Conservation (phyloP, 495 filamentous ascomycete species). For the Penicillium paradoxum region DNA sequence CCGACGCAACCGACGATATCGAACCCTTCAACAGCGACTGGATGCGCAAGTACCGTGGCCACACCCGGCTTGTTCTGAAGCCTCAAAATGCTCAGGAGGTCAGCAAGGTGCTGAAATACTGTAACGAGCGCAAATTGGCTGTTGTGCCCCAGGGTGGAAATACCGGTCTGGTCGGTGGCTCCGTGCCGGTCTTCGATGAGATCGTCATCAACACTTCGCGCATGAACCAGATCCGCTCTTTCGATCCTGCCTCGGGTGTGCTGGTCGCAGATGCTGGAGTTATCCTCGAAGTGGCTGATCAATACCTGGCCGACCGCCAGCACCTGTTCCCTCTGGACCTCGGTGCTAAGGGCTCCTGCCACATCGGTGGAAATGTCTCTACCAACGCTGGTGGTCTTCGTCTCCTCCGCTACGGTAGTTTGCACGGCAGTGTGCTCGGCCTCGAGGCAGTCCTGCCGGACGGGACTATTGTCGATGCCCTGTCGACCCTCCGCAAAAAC, state of each 20-base stretch:
- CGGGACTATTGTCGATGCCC: conserved; percentile 83
- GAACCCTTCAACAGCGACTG: conserved; percentile 95
- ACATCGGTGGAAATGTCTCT: conserved; percentile 96
- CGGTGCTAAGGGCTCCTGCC: conserved; percentile 95
- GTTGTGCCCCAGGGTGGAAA: conserved; percentile 99
- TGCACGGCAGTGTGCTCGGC: conserved; percentile 89
- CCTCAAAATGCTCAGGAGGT: conserved; percentile 77
- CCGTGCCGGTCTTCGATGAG: conserved; percentile 94
- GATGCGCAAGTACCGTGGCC: conserved; percentile 98
- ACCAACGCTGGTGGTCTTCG: conserved; percentile 93
- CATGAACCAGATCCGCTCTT: conserved; percentile 86
- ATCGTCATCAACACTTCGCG: conserved; percentile 85
- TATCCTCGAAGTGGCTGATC: conserved; percentile 83
- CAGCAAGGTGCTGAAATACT: conserved; percentile 84
- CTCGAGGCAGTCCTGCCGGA: conserved; percentile 90
- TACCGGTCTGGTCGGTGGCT: conserved; percentile 90
- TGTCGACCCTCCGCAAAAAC: conserved; percentile 87
- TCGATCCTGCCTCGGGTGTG: conserved; percentile 88
- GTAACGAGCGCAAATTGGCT: conserved; percentile 83
- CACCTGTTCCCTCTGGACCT: conserved; percentile 94
- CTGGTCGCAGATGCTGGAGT: conserved; percentile 87
- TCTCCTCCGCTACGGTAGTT: conserved; percentile 83
- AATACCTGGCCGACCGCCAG: conserved; percentile 68
- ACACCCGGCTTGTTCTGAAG: conserved; percentile 80
- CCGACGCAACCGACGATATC: conserved; percentile 69